Evolutionary conservation across 495 filamentous ascomycete species (phyloP), one percentile per base, ranked within the genome.

Genomic region (Echria macrotheca): DNA sequence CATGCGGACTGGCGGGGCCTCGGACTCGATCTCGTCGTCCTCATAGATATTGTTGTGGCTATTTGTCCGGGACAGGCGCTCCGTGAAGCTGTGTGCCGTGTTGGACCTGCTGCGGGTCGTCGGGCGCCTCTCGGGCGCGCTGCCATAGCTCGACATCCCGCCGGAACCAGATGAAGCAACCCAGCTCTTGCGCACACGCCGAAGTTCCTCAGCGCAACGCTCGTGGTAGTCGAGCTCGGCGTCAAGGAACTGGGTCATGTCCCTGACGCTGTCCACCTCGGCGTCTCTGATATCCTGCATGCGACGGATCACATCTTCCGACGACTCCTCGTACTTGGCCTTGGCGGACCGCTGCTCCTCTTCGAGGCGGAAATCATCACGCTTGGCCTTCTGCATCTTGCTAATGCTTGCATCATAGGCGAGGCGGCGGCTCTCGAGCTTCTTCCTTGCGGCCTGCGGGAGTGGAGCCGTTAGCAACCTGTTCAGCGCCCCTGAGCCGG

Each of bases 211-310:
- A 15, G 87, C 80, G 60, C 89, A 95, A 21, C 84, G 80, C 58
- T 97, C 91, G 59, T 96, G 84, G 65, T 95, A 97, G 44, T 83
- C 83, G 47, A 97, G 72, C 66, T 98, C 90, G 23, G 89, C 86
- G 49, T 98, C 91, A 47, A 97, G 64, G 63, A 98, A 95, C 6
- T 78, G 69, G 2, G 80, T 79, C 46, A 98, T 67, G 58, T 96
- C 91, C 47, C 76, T 76, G 24, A 96, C 78, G 53, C 83, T 90
- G 42, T 97, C 93, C 14, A 69, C 75, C 63, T 98, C 93, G 6
- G 89, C 81, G 44, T 96, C 89, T 66, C 93, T 87, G 66, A 98
- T 95, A 55, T 98, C 93, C 66, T 93, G 80, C 94, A 98, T 98
- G 46, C 93, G 79, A 53, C 91, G 82, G 53, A 81, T 75, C 49